Percentiles rank a stretch among this genome's conserved stretches.
Evolutionary conservation across 352 stramenopile genomes (phyloP).

Genomic region (Aphanomyces cochlioides): DNA sequence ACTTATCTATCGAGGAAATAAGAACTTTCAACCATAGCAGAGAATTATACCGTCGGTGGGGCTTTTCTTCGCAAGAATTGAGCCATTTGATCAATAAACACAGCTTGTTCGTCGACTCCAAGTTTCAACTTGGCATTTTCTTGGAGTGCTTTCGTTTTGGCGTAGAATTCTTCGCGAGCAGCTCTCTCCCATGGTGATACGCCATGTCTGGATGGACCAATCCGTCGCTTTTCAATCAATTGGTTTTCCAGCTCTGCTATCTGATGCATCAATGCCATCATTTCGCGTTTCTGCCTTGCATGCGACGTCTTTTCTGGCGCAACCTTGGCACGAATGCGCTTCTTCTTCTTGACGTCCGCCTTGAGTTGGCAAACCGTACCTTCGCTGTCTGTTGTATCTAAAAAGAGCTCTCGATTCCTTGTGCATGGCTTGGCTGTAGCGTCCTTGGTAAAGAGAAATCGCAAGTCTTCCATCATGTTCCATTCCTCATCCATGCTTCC

Average conservation of each 20-base stretch:
- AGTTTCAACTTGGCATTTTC: conserved; percentile 7
- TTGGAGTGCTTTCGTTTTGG: neutral
- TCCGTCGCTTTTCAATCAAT: neutral
- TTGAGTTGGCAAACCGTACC: neutral
- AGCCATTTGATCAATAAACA: conserved; percentile 17
- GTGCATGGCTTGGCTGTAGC: neutral
- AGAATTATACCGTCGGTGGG: neutral
- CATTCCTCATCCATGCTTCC: neutral
- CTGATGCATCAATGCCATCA: neutral
- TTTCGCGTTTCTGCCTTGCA: neutral
- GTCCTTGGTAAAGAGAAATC: conserved; percentile 6
- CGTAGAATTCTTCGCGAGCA: conserved; percentile 7
- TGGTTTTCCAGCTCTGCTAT: neutral
- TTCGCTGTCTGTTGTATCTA: too few relatives aligned
- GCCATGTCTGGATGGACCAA: neutral
- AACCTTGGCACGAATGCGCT: too few relatives aligned
- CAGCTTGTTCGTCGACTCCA: neutral
- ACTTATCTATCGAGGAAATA: neutral
- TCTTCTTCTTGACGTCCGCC: too few relatives aligned
- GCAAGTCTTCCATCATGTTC: conserved; percentile 13
- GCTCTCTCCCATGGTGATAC: neutral
- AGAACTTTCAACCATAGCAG: neutral
- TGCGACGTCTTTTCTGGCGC: neutral
- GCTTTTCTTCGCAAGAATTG: neutral
- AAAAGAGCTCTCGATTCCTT: neutral